Conservation (phyloP, 2,329 filamentous ascomycete genomes). For the Talaromyces sp. region DNA sequence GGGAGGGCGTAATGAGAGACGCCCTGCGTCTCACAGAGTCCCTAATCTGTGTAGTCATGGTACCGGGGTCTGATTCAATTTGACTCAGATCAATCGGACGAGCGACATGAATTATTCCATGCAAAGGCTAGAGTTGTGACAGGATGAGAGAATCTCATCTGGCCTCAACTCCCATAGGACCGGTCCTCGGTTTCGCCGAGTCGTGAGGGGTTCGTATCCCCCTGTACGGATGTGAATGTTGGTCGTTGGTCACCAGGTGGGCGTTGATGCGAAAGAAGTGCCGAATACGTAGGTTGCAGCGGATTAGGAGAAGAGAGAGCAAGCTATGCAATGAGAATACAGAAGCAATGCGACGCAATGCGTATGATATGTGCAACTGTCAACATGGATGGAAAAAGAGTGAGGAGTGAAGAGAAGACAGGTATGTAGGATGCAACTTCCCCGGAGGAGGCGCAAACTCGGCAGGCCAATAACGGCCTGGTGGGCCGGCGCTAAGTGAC, state of each 20-base stretch:
- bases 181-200: background rate
- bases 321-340: background rate
- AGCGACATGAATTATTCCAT: background rate
- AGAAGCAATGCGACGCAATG: background rate
- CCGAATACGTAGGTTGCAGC: background rate
- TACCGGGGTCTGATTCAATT: background rate
- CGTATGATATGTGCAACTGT: background rate
- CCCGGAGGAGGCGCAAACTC: background rate
- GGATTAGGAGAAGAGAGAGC: background rate
- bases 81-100: background rate
- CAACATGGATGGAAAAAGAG: background rate
- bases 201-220: background rate
- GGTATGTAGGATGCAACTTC: slow-evolving; percentile 3
- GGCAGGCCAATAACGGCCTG: background rate
- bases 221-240: background rate
- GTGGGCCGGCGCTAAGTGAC: background rate
- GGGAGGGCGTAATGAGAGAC: slow-evolving; percentile 13
- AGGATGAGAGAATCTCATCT: slow-evolving; percentile 4
- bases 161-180: background rate
- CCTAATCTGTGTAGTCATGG: slow-evolving; percentile 7
- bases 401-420: background rate
- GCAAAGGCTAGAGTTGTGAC: background rate
- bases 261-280: background rate
- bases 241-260: background rate
- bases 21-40: slow-evolving; percentile 14